Evolutionary conservation across 2,329 filamentous ascomycete species (phyloP), one percentile per base, ranked within the genome.

Genomic region (Penicillium sp.): DNA sequence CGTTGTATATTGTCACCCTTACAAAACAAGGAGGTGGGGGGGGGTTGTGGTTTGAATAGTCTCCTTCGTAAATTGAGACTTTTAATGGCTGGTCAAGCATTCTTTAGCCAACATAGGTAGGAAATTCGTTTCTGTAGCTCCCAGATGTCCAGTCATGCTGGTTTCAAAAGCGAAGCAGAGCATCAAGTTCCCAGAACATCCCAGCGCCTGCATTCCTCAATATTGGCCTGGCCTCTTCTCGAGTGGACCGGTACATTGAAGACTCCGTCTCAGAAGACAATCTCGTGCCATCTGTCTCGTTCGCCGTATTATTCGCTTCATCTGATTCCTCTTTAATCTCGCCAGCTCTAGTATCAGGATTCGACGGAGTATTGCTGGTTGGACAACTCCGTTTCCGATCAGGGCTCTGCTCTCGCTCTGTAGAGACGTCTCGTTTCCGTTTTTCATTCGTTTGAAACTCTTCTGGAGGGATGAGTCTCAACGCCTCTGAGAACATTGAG

Each of bases 381-480:
- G 46, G 24, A 35, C 46, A 49, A 19, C 27, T 49, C 46, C 39
- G 33, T 22, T 41, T 31, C 24, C 24, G 6, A 35, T 41, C 18
- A 5, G 36, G 16, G 19, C 24, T 31, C 22, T 52, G 36, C 11
- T 52, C 50, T 19, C 36, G 22, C 6, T 41, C 36, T 22, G 19
- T 6, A 7, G 50, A 52, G 11, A 19, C 24, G 19, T 16, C 16
- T 9, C 50, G 37, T 13, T 52, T 52, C 9, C 50, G 13, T 4
- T 19, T 18, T 19, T 52, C 16, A 7, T 13, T 41, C 16, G 13
- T 41, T 33, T 31, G 22, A n/a, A 31, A 31, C 2, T 13, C 43
- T 16, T 57, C 58, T 7, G 50, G 54, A 16, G 58, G 58, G 31
- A 60, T 54, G n/a, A 60, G 52, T 13, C 55, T 33, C 37, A 60